phyloP scores from a whole-genome alignment of 257 asterid species.

The Forsythia viridissima region DNA sequence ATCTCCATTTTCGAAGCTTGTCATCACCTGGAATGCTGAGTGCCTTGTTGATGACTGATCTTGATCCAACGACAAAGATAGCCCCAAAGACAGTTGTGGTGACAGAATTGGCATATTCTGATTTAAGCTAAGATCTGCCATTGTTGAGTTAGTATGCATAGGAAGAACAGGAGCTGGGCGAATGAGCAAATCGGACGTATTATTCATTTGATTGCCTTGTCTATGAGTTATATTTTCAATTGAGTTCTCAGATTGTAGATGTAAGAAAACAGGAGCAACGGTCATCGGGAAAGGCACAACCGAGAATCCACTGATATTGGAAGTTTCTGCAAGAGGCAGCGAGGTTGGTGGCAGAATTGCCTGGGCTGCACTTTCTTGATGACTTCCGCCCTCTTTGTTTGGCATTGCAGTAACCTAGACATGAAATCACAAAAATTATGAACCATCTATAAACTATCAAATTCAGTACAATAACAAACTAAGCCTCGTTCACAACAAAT shows the following conservation, averaged over 20 bases:
- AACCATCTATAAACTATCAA: not conserved
- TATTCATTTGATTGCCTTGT: constrained; percentile 30
- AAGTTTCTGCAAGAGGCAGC: constrained; percentile 22
- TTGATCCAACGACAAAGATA: constrained; percentile 59
- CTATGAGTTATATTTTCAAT: constrained; percentile 21
- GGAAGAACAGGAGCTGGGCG: constrained; percentile 33
- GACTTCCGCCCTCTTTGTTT: constrained; percentile 43
- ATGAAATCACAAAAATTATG: constrained; percentile 1
- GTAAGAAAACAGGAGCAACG: constrained; percentile 42
- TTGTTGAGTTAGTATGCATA: constrained; percentile 33
- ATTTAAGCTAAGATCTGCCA: constrained; percentile 43
- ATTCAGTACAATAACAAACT: not conserved
- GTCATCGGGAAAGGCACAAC: constrained; percentile 45
- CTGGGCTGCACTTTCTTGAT: constrained; percentile 32
- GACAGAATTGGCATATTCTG: constrained; percentile 42
- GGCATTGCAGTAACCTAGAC: constrained; percentile 62
- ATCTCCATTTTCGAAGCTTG: constrained; percentile 52
- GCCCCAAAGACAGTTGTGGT: constrained; percentile 52
- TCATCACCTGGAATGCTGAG: constrained; percentile 32
- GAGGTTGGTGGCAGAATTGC: constrained; percentile 27
- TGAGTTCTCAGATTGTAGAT: constrained; percentile 52
- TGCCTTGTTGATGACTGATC: constrained; percentile 45
- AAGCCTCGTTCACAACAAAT: not conserved
- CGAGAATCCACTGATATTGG: constrained; percentile 46
- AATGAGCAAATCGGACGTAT: constrained; percentile 34